Evolutionary conservation across 768 basidiomycete genomes (phyloP).

Genomic region (Rubroboletus satanas): DNA sequence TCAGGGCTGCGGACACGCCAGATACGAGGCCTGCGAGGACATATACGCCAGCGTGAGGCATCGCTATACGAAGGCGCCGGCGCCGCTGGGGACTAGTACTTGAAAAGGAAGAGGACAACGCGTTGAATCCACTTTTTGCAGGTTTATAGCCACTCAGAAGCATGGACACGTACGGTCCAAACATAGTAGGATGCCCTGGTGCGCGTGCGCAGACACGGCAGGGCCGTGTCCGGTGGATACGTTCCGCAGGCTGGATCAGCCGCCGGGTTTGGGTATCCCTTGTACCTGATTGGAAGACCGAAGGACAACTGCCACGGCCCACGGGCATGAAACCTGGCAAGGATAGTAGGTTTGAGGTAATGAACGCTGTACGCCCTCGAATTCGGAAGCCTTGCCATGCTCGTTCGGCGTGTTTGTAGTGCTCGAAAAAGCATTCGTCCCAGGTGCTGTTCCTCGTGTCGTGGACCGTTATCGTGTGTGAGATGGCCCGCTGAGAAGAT

Average conservation of each 20-base stretch:
- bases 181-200: slow-evolving; percentile 22
- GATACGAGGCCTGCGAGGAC: slow-evolving; percentile 21
- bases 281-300: background rate
- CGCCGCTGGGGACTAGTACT: slow-evolving; percentile 4
- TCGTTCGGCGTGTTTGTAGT: slow-evolving; percentile 13
- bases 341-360: slow-evolving; percentile 15
- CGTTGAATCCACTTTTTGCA: background rate
- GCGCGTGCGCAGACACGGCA: slow-evolving; percentile 18
- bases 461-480: background rate
- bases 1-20: slow-evolving; percentile 17
- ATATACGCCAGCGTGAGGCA: slow-evolving; percentile 16
- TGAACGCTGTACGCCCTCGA: slow-evolving; percentile 16
- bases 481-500: background rate
- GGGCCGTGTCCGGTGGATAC: slow-evolving; percentile 11
- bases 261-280: background rate
- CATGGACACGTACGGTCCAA: slow-evolving; percentile 19
- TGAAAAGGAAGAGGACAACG: slow-evolving; percentile 9
- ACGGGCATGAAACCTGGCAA: background rate
- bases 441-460: background rate
- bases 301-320: slow-evolving; percentile 8
- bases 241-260: slow-evolving; percentile 3
- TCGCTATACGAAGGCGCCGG: slow-evolving; percentile 16
- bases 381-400: slow-evolving; percentile 14
- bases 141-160: slow-evolving; percentile 23
- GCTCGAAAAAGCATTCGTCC: background rate